These are phyloP conservation scores for Adansonia rubrostipa DNA, from an alignment of 441 rosid genomes.

Conservation along the genomic window DNA sequence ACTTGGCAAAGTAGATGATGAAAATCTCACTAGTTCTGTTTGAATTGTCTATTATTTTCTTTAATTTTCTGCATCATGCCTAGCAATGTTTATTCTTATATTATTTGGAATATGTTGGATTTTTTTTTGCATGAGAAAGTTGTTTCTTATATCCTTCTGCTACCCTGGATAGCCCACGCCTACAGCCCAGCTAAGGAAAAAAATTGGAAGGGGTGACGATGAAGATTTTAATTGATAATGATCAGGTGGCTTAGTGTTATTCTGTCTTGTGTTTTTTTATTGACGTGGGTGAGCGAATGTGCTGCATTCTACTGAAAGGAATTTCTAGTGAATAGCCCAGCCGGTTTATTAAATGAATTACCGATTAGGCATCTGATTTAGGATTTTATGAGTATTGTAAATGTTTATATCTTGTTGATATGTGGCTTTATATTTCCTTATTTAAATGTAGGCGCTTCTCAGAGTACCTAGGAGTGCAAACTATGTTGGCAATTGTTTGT, in stretches of 20 bases:
- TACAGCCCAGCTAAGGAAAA: no score
- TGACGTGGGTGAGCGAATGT: neutral
- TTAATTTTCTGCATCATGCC: constrained; percentile 16
- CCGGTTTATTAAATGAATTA: constrained; percentile 2
- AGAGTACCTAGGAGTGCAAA: constrained; percentile 70
- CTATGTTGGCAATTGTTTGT: constrained; percentile 83
- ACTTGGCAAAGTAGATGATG: constrained; percentile 76
- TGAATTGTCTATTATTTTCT: constrained; percentile 11
- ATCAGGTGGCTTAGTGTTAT: neutral
- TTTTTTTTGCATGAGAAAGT: neutral
- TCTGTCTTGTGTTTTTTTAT: neutral
- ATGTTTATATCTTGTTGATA: neutral
- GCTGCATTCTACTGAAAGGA: neutral
- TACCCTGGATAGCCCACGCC: neutral
- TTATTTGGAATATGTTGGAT: constrained; percentile 4
- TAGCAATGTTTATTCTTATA: neutral
- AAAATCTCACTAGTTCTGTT: constrained; percentile 75
- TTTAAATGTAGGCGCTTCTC: constrained; percentile 61
- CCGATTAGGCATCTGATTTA: neutral
- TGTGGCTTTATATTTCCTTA: constrained; percentile 21
- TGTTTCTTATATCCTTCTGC: neutral
- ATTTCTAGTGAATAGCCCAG: neutral
- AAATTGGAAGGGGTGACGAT: no score
- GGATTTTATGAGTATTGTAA: neutral
- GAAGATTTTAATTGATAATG: no score